Conservation (phyloP, 1,139 yeast species). For the Taphrina populina region DNA sequence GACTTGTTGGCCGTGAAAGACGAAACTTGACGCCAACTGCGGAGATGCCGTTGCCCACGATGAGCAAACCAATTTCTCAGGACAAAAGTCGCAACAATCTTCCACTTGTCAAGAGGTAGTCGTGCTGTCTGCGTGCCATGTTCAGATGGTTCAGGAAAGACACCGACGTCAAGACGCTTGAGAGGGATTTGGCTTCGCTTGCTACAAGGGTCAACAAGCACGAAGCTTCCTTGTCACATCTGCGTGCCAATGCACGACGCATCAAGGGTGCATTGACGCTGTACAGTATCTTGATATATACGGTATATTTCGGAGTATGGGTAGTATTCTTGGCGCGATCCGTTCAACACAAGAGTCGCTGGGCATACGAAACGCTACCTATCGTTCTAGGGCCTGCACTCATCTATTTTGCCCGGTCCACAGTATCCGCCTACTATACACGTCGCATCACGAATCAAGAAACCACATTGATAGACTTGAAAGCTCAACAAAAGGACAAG, state of each 20-base stretch:
- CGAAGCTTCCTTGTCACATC: conserved; percentile 20
- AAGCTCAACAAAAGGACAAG: conserved; percentile 58
- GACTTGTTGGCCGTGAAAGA: no score
- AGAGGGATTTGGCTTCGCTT: conserved; percentile 22
- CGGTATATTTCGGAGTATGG: conserved; percentile 21
- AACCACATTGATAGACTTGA: conserved; percentile 47
- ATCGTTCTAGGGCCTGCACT: conserved; percentile 14
- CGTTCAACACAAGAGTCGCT: conserved; percentile 4
- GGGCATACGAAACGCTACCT: conserved; percentile 25
- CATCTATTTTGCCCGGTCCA: conserved; percentile 1
- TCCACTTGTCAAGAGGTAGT: no score
- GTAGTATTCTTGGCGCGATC: conserved; percentile 18
- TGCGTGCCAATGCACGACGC: conserved; percentile 23
- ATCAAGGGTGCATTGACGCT: conserved; percentile 26
- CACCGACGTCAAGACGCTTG: conserved; percentile 27
- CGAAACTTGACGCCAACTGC: no score
- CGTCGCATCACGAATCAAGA: conserved; percentile 18
- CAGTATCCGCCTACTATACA: conserved; percentile 13
- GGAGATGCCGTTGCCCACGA: no score
- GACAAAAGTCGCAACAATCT: no score
- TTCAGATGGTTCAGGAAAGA: conserved; percentile 32
- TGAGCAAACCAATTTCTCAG: no score
- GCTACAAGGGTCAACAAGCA: conserved; percentile 27
- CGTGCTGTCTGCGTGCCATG: conserved; percentile 2
- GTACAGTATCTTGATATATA: conserved; percentile 20